Evolutionary conservation across 2,329 filamentous ascomycete species (phyloP).

Genomic region (Blastomyces gilchristii): DNA sequence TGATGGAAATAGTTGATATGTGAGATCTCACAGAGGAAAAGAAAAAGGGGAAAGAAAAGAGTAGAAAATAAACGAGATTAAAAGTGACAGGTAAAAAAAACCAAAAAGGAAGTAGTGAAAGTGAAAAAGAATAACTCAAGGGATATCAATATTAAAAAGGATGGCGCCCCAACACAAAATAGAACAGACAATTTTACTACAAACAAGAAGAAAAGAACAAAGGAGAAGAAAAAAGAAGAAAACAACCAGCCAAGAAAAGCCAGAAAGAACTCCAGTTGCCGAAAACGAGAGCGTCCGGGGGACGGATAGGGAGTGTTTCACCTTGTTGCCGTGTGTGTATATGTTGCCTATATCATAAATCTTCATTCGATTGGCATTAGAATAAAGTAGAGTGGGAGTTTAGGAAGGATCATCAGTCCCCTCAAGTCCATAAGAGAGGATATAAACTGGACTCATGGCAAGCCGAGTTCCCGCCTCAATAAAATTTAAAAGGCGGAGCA

Average conservation of each 20-base stretch:
- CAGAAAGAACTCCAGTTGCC: not conserved
- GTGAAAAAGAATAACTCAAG: not conserved
- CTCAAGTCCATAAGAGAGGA: not conserved
- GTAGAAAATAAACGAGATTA: not conserved
- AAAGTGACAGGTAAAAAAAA: not conserved
- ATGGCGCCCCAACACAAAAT: not conserved
- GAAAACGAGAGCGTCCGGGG: not conserved
- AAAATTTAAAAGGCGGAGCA: no score
- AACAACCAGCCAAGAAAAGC: not conserved
- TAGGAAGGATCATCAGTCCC: not conserved
- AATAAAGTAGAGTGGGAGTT: not conserved
- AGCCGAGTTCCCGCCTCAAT: not conserved
- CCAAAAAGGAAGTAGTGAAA: no score
- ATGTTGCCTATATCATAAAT: not conserved
- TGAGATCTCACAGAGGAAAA: not conserved
- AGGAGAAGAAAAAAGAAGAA: not conserved
- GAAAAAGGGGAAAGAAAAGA: no score
- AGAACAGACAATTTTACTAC: not conserved
- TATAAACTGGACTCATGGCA: not conserved
- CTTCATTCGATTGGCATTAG: slow-evolving; percentile 5
- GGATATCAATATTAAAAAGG: not conserved
- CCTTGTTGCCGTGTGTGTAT: not conserved
- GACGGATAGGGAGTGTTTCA: not conserved
- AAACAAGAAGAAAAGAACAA: not conserved
- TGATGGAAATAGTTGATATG: not conserved